These are phyloP conservation scores for Skeletonema grethae DNA, from an alignment of 108 stramenopile genomes.

Conservation along the genomic window DNA sequence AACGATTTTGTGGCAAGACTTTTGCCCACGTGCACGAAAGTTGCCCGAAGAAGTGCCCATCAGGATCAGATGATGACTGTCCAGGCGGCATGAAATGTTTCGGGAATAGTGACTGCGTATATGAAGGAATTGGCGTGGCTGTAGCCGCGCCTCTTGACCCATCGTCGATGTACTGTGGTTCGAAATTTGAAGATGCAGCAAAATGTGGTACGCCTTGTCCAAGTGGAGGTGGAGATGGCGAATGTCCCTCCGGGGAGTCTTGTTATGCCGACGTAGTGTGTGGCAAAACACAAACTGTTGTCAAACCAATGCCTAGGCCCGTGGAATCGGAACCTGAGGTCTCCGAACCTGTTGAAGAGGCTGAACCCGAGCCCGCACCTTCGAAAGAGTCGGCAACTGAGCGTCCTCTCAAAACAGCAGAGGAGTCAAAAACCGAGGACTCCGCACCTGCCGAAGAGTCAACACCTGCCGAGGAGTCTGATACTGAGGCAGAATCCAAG, in stretches of 20 bases:
- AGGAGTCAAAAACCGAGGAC: neutral
- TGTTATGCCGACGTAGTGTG: conserved; percentile 48
- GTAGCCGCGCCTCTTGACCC: neutral
- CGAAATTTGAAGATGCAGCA: conserved; percentile 56
- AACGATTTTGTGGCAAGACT: conserved; percentile 14
- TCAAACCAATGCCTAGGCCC: neutral
- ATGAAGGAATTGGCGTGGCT: neutral
- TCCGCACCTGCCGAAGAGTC: too few relatives aligned
- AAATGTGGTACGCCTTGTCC: conserved; percentile 47
- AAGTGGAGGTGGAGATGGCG: conserved; percentile 32
- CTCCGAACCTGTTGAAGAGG: too few relatives aligned
- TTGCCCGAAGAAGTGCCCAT: conserved; percentile 8
- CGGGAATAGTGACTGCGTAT: neutral
- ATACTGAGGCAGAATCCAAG: neutral
- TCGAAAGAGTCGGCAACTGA: neutral
- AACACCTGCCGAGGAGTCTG: too few relatives aligned
- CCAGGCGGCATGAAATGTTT: conserved; percentile 1
- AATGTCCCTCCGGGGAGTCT: conserved; percentile 34
- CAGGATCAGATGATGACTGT: conserved; percentile 4
- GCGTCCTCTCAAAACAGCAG: neutral
- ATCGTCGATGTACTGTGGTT: conserved; percentile 59
- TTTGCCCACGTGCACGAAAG: neutral
- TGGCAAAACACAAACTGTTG: conserved; percentile 12
- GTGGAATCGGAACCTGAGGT: too few relatives aligned
- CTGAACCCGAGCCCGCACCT: too few relatives aligned